These are phyloP conservation scores for Rosa rugosa DNA, from an alignment of 306 rosid genomes.

Conservation along the genomic window DNA sequence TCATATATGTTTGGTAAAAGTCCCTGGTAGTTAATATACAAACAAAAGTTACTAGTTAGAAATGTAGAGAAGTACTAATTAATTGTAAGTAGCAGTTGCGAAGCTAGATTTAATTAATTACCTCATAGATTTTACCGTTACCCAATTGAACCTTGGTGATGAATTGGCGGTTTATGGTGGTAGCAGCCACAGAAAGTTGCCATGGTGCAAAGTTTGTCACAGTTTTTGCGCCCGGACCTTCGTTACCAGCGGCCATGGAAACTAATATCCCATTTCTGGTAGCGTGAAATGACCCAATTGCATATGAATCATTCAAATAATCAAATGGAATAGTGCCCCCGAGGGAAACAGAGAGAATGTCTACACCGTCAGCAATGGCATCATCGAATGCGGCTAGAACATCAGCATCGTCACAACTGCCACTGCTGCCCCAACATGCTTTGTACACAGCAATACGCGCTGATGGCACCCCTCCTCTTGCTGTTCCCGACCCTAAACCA, in stretches of 20 bases:
- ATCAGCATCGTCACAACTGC: neutral
- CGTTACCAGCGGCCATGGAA: conserved; percentile 24
- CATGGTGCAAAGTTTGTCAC: too few species aligned
- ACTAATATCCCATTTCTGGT: conserved; percentile 30
- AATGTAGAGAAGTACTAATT: too few species aligned
- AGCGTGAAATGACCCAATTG: conserved; percentile 63
- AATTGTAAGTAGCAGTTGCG: too few species aligned
- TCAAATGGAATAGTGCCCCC: neutral
- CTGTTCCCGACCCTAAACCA: conserved; percentile 42
- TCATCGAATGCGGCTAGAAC: conserved; percentile 41
- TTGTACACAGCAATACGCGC: conserved; percentile 47
- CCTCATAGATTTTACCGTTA: too few species aligned
- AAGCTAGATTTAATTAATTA: too few species aligned
- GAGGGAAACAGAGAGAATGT: conserved; percentile 39
- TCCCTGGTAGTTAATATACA: too few species aligned
- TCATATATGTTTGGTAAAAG: too few species aligned
- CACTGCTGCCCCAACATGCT: conserved; percentile 21
- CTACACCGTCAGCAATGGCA: conserved; percentile 58
- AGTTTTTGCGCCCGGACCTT: neutral
- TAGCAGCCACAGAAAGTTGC: too few species aligned
- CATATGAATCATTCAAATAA: conserved; percentile 26
- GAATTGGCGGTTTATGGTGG: too few species aligned
- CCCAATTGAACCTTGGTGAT: too few species aligned
- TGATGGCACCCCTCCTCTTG: conserved; percentile 40
- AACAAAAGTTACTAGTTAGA: too few species aligned